Conservation (phyloP, 2,329 filamentous ascomycete genomes). For the Cadophora luteo-olivacea region DNA sequence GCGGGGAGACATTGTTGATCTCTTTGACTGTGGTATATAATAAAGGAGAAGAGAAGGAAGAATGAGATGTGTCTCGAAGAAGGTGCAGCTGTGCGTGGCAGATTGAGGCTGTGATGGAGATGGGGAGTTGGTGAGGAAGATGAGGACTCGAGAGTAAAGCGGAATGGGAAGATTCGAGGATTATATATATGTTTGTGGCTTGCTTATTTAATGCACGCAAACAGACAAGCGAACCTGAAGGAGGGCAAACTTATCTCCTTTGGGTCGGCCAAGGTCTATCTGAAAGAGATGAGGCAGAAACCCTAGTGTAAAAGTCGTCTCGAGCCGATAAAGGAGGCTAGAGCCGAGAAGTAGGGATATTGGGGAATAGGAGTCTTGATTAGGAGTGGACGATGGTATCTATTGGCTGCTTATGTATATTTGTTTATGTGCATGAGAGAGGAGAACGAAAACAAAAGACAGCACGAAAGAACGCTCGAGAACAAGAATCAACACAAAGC, state of each 20-base stretch:
- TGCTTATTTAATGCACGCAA: neutral
- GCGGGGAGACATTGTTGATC: neutral
- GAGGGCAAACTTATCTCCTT: neutral
- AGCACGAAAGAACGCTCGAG: neutral
- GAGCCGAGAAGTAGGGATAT: neutral
- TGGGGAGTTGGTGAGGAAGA: neutral
- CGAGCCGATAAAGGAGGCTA: neutral
- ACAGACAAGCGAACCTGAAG: neutral
- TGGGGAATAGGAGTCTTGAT: slow-evolving; percentile 3
- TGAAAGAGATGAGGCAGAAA: neutral
- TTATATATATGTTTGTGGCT: neutral
- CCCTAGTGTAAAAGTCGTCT: neutral
- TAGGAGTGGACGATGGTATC: slow-evolving; percentile 1
- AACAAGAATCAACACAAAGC: neutral
- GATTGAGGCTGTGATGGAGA: neutral
- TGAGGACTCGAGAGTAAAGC: neutral
- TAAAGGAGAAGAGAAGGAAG: neutral
- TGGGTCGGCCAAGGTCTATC: neutral
- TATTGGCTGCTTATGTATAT: neutral
- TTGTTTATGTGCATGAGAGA: slow-evolving; percentile 8
- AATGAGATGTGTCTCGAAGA: neutral
- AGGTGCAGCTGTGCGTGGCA: neutral
- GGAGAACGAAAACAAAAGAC: neutral
- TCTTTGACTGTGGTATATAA: neutral
- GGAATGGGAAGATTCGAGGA: neutral